phyloP scores from a whole-genome alignment of 2,329 filamentous ascomycete genomes.

The Aureobasidium lini region DNA sequence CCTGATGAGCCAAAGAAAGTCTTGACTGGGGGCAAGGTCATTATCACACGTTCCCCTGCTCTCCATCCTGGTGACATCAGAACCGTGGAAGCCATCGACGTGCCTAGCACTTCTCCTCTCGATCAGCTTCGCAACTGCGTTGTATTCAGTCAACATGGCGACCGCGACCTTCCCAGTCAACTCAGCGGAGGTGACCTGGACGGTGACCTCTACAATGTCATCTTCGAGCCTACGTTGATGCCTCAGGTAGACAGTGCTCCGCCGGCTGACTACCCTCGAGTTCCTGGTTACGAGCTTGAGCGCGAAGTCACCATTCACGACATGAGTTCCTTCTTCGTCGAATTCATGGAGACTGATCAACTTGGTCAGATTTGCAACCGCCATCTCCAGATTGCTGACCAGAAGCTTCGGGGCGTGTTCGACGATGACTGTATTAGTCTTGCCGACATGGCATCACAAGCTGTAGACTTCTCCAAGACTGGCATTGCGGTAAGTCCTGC shows the following conservation, averaged over 20 bases:
- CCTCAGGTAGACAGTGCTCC: conserved; percentile 34
- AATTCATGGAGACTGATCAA: conserved; percentile 56
- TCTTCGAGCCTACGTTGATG: conserved; percentile 56
- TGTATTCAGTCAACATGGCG: conserved; percentile 65
- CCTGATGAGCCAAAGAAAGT: conserved; percentile 21
- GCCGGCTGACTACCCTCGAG: conserved; percentile 64
- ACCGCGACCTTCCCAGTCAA: conserved; percentile 67
- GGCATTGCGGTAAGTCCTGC: conserved; percentile 47
- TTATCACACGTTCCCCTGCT: conserved; percentile 73
- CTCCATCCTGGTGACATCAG: conserved; percentile 78
- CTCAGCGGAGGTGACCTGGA: conserved; percentile 78
- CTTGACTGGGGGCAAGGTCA: conserved; percentile 38
- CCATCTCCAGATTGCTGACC: conserved; percentile 37
- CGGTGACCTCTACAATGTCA: conserved; percentile 73
- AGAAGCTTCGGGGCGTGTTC: conserved; percentile 15
- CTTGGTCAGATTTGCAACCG: conserved; percentile 35
- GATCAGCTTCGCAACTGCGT: conserved; percentile 62
- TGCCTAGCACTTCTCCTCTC: conserved; percentile 56
- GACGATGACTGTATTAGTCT: conserved; percentile 20
- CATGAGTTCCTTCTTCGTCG: conserved; percentile 74
- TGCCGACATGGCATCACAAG: conserved; percentile 32
- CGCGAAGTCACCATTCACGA: conserved; percentile 54
- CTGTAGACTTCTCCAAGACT: conserved; percentile 42
- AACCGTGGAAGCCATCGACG: conserved; percentile 49
- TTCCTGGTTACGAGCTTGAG: conserved; percentile 50